Percentiles rank a stretch among this genome's conserved stretches.
These are phyloP conservation scores for Lolium rigidum DNA, from an alignment of 176 grass and related monocot species.

Conservation along the genomic window DNA sequence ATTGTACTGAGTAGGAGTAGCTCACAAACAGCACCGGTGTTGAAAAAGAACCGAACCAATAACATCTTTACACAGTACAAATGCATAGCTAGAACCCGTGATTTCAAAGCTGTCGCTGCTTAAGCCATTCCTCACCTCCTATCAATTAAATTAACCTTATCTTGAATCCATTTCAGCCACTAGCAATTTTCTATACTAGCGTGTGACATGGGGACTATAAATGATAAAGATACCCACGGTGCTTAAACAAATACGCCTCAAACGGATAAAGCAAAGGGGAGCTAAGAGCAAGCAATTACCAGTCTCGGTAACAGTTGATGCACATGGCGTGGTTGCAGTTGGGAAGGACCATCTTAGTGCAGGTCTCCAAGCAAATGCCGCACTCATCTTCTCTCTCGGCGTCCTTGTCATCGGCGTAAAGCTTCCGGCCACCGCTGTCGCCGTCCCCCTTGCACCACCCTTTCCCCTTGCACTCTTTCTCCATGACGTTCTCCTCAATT, in stretches of 20 bases:
- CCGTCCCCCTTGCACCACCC: conserved; percentile 59
- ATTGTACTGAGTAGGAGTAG: conserved; percentile 24
- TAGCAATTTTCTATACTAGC: conserved; percentile 43
- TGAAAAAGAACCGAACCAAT: conserved; percentile 10
- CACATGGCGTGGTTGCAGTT: conserved; percentile 97
- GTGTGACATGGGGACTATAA: conserved; percentile 37
- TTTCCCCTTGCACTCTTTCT: conserved; percentile 76
- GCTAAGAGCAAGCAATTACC: conserved; percentile 52
- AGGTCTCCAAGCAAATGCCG: conserved; percentile 93
- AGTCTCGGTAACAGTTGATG: conserved; percentile 95
- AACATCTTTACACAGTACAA: conserved; percentile 8
- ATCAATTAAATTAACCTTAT: conserved; percentile 20
- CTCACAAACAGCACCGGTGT: conserved; percentile 37
- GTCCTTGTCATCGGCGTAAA: conserved; percentile 63
- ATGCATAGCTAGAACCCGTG: conserved; percentile 15
- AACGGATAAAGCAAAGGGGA: conserved; percentile 47
- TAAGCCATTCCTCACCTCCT: conserved; percentile 20
- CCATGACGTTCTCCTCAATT: conserved; percentile 77
- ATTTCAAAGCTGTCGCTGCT: conserved; percentile 34
- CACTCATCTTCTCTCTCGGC: conserved; percentile 89
- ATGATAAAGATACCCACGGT: conserved; percentile 43
- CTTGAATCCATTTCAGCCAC: conserved; percentile 34
- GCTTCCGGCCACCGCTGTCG: conserved; percentile 50
- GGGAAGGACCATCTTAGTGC: conserved; percentile 95
- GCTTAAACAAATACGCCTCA: conserved; percentile 30